Conservation (phyloP, 768 basidiomycete species). For the Panaeolus papilionaceus region DNA sequence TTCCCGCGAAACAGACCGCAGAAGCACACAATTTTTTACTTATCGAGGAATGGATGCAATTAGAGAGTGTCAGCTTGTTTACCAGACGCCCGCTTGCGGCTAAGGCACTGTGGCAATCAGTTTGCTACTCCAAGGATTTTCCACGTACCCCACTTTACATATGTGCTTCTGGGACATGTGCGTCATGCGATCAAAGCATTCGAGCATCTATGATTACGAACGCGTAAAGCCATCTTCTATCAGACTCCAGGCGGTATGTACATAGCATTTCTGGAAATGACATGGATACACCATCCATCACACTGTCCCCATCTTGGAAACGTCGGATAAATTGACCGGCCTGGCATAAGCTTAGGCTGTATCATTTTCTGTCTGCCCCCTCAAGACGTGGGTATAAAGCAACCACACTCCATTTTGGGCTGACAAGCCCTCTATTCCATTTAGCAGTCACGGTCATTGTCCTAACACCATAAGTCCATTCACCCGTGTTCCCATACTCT, state of each 20-base stretch:
- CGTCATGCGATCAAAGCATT: slow-evolving; percentile 1
- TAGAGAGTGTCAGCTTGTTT: not conserved
- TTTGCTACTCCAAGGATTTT: slow-evolving; percentile 7
- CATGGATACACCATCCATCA: not conserved
- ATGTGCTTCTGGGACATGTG: slow-evolving; percentile 5
- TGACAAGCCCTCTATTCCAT: not conserved
- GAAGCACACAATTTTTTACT: not conserved
- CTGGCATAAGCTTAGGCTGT: not conserved
- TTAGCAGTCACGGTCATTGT: not conserved
- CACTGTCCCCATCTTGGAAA: not conserved
- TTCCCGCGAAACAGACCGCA: not conserved
- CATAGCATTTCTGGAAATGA: not conserved
- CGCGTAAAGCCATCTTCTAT: slow-evolving; percentile 11
- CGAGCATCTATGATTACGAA: not conserved
- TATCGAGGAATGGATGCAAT: not conserved
- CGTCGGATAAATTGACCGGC: slow-evolving; percentile 13
- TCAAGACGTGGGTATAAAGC: slow-evolving; percentile 10
- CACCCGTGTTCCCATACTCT: slow-evolving; percentile 5
- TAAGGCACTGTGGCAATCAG: slow-evolving; percentile 7
- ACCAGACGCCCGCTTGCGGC: slow-evolving; percentile 3
- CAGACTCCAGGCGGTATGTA: not conserved
- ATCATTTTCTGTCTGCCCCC: slow-evolving; percentile 13
- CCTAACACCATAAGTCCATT: slow-evolving; percentile 9
- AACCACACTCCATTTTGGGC: not conserved
- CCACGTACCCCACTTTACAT: slow-evolving; percentile 7